phyloP scores from a whole-genome alignment of 2,329 filamentous ascomycete species.

The Hawksworthiomyces lignivorus region DNA sequence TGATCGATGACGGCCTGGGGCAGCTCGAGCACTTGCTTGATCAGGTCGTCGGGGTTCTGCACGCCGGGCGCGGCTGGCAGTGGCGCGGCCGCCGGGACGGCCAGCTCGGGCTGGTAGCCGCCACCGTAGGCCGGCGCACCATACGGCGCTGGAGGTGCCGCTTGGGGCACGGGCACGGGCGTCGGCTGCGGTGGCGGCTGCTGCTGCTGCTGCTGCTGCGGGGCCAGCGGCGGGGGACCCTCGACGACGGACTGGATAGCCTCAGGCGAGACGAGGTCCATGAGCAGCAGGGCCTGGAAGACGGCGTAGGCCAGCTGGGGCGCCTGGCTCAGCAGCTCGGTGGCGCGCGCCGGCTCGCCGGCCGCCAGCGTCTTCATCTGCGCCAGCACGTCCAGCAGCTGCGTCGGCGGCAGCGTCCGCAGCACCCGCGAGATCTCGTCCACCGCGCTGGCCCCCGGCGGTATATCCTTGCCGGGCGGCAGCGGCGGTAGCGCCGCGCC shows the following conservation, averaged over 20 bases:
- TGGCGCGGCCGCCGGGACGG: slow-evolving; percentile 28
- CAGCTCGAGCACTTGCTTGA: slow-evolving; percentile 75
- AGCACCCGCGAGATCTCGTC: slow-evolving; percentile 92
- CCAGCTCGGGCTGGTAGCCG: slow-evolving; percentile 17
- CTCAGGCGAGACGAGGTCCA: slow-evolving; percentile 83
- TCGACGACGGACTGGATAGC: slow-evolving; percentile 70
- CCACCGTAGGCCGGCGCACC: neutral
- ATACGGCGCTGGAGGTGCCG: neutral
- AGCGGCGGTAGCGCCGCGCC: slow-evolving; percentile 59
- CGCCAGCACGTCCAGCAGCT: slow-evolving; percentile 85
- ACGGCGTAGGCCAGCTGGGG: slow-evolving; percentile 92
- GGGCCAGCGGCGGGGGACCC: neutral
- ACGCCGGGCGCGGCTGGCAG: slow-evolving; percentile 21
- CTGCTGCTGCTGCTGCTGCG: neutral
- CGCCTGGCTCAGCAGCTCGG: slow-evolving; percentile 77
- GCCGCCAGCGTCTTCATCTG: slow-evolving; percentile 92
- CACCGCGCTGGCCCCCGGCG: slow-evolving; percentile 71
- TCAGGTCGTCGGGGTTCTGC: slow-evolving; percentile 54
- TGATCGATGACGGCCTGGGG: slow-evolving; percentile 73
- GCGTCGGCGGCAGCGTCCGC: slow-evolving; percentile 73
- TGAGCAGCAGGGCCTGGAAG: slow-evolving; percentile 86
- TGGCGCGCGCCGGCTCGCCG: slow-evolving; percentile 73
- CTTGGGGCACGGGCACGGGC: neutral
- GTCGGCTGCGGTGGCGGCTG: neutral
- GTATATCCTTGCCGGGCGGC: slow-evolving; percentile 76